Evolutionary conservation across 257 asterid genomes (phyloP).

Genomic region (Osmanthus fragrans): DNA sequence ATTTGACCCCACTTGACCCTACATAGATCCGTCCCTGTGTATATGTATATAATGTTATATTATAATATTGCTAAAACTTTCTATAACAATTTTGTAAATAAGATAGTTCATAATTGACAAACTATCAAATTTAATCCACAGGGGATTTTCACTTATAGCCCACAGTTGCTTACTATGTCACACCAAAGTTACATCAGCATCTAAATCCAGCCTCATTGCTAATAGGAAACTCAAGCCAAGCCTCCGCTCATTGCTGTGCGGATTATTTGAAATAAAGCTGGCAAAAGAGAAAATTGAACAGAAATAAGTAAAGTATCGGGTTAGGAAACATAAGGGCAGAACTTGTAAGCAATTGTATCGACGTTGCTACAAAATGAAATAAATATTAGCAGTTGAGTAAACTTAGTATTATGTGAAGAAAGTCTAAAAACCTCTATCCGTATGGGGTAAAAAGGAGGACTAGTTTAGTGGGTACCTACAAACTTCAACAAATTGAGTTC

Average conservation of each 20-base stretch:
- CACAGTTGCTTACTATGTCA: background rate
- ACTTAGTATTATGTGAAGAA: no score
- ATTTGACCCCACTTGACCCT: no score
- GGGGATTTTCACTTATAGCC: background rate
- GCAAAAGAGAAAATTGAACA: background rate
- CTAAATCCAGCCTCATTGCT: background rate
- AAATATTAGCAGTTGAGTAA: no score
- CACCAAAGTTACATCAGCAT: background rate
- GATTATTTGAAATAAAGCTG: conserved; percentile 70
- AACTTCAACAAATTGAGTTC: no score
- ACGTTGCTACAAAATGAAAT: no score
- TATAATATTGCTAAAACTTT: no score
- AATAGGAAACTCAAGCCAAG: conserved; percentile 36
- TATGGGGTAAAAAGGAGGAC: no score
- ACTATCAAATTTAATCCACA: background rate
- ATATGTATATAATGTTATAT: no score
- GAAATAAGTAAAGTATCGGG: background rate
- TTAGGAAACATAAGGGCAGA: background rate
- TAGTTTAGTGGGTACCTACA: no score
- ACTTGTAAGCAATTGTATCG: background rate
- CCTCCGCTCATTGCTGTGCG: conserved; percentile 71
- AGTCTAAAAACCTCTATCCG: no score
- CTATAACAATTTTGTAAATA: no score
- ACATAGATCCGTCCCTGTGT: no score
- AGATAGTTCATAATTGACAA: background rate